Percentiles rank a stretch among this genome's conserved stretches.
phyloP scores from a whole-genome alignment of 108 stramenopile genomes.

The Cyclotella kingstonii region DNA sequence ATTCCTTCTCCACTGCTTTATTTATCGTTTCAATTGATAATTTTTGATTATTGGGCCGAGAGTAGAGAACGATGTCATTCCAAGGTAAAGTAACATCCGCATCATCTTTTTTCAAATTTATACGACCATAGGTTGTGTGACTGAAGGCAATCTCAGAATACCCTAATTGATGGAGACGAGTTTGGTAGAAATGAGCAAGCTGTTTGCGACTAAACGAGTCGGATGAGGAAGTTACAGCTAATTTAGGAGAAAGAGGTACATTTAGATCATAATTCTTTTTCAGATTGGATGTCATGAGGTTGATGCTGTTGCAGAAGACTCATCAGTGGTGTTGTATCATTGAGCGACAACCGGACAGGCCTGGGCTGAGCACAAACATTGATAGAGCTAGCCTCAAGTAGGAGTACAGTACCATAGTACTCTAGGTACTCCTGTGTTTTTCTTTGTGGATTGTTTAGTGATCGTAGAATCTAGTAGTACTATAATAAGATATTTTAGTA shows the following conservation, averaged over 20 bases:
- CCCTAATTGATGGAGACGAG: conserved; percentile 42
- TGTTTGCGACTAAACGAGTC: conserved; percentile 9
- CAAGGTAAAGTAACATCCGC: conserved; percentile 52
- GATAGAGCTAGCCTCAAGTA: too few species aligned
- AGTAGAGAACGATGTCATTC: conserved; percentile 16
- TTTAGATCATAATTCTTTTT: conserved; percentile 15
- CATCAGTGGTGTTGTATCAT: too few species aligned
- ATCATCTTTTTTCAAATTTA: conserved; percentile 47
- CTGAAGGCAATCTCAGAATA: conserved; percentile 57
- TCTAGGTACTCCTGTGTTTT: too few species aligned
- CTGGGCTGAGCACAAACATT: too few species aligned
- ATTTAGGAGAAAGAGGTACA: conserved; percentile 6
- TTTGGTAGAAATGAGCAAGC: conserved; percentile 25
- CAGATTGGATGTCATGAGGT: neutral
- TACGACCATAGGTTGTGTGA: conserved; percentile 64
- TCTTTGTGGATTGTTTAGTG: too few species aligned
- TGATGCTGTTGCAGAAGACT: too few species aligned
- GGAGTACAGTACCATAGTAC: too few species aligned
- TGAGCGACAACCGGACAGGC: too few species aligned
- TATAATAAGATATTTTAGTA: too few species aligned
- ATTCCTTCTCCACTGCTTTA: neutral
- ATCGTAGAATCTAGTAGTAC: too few species aligned
- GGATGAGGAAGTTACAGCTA: conserved; percentile 10
- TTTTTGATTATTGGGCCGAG: conserved; percentile 10
- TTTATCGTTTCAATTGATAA: neutral